A percentile compares a stretch with the other conserved stretches of the same genome.
Evolutionary conservation across 345 rosid genomes (phyloP).

Genomic region (Turritis glabra): DNA sequence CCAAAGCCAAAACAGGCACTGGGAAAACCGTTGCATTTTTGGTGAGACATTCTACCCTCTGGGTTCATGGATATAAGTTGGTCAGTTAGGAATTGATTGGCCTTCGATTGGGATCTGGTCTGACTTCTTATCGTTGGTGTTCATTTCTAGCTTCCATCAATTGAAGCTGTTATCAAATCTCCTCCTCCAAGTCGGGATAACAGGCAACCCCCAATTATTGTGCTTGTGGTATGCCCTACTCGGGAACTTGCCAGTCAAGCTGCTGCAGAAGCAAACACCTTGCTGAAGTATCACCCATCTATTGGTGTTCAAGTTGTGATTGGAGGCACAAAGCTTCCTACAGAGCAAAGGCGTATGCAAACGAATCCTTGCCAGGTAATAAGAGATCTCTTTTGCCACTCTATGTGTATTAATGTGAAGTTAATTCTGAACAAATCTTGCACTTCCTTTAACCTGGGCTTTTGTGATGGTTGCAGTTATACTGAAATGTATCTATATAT

Average conservation of each 20-base stretch:
- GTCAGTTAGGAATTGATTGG: neutral
- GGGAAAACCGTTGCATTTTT: conserved; percentile 96
- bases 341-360: conserved; percentile 90
- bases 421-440: conserved; percentile 5
- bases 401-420: neutral
- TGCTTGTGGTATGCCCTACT: conserved; percentile 93
- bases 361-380: conserved; percentile 90
- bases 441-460: neutral
- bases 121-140: conserved; percentile 29
- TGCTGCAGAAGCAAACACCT: conserved; percentile 79
- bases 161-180: conserved; percentile 77
- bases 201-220: conserved; percentile 83
- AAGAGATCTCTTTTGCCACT: conserved; percentile 25
- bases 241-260: conserved; percentile 99
- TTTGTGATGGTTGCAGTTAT: neutral
- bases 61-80: conserved; percentile 14
- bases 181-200: conserved; percentile 69
- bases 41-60: conserved; percentile 56
- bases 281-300: conserved; percentile 87
- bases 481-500: neutral
- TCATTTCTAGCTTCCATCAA: conserved; percentile 80
- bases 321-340: conserved; percentile 92
- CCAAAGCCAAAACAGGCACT: conserved; percentile 98
- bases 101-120: conserved; percentile 3
- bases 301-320: conserved; percentile 97